Percentiles rank a stretch among this genome's conserved stretches.
Evolutionary conservation across 1,139 yeast genomes (phyloP).

Genomic region (Pneumocystis murina): DNA sequence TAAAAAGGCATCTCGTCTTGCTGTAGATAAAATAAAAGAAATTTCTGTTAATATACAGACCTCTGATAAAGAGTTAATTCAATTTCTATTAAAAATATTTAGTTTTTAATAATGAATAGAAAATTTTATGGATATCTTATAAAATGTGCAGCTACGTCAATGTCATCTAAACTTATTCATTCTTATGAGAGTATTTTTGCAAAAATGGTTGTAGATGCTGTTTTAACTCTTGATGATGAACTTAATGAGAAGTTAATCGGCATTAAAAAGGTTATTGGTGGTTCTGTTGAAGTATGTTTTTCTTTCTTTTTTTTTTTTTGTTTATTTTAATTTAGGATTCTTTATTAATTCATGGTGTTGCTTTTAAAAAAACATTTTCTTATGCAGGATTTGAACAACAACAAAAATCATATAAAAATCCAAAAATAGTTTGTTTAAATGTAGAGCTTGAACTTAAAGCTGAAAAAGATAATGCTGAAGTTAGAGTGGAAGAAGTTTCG

Average conservation of each 20-base stretch:
- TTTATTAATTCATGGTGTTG: conserved; percentile 78
- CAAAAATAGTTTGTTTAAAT: conserved; percentile 71
- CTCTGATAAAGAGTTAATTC: conserved; percentile 19
- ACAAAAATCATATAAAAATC: conserved; percentile 67
- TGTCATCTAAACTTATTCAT: conserved; percentile 86
- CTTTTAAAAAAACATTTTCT: conserved; percentile 89
- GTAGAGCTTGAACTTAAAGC: conserved; percentile 94
- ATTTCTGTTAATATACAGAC: conserved; percentile 54
- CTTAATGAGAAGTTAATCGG: conserved; percentile 86
- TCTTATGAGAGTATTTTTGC: conserved; percentile 80
- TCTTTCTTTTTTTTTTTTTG: conserved; percentile 28
- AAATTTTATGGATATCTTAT: conserved; percentile 65
- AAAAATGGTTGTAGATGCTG: conserved; percentile 94
- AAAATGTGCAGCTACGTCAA: conserved; percentile 91
- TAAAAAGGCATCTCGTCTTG: conserved; percentile 65
- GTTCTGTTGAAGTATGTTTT: conserved; percentile 51
- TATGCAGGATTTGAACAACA: conserved; percentile 98
- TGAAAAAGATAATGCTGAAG: conserved; percentile 98
- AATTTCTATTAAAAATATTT: not conserved
- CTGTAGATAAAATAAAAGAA: conserved; percentile 57
- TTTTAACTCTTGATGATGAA: conserved; percentile 66
- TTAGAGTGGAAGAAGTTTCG: conserved; percentile 79
- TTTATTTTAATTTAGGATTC: conserved; percentile 25
- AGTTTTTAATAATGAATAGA: conserved; percentile 1
- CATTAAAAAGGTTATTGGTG: conserved; percentile 89